Base-by-base conservation (phyloP, 1,284 basidiomycete genomes). In the Moesziomyces aphidis region DNA sequence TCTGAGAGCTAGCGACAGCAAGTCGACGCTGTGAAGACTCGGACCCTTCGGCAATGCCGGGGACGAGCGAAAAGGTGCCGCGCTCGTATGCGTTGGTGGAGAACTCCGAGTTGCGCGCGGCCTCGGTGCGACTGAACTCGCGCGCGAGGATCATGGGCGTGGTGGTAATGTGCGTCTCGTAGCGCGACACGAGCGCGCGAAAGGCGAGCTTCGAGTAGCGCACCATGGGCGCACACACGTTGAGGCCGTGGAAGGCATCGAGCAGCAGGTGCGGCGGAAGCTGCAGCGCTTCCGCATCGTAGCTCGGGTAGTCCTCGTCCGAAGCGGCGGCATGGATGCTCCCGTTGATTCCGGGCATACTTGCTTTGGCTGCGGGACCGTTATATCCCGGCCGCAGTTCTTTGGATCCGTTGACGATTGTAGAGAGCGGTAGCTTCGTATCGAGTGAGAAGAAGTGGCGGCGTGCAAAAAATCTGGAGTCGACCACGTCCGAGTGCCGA, bases 161-260 rank as follows among this genome's bases (percentile, higher is more conserved):
- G 56, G 87, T 86, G 2, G 88, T 89, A 59, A 90, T 88, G 66
- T 89, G 89, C 5, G 87, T 87, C 53, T 89, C 86, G 81, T 89
- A 89, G 34, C 86, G 85, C 1, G 88, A 87, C 5, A 87, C 87
- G 1, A 89, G 85, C 55, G 88, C 87, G 8, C 89, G 86, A 77
- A 89, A 90, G 2, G 88, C 88, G 0, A 89, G 84, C 79, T 89
- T 90, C 42, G 87, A 88, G 73, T 89, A 89, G 31, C 89, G 86
- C 21, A 90, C 89, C 73, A 89, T 86, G 11, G 88, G 88, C 1
- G 88, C 88, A 80, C 78, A 66, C 21, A 77, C 66, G 51, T 78
- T 81, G 54, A 79, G 61, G 1, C 77, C 69, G 46, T 64, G 63
- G 47, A 77, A 80, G 2, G 70, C 59, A 57, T 65, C 65, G 21